Conservation (phyloP, 2,329 filamentous ascomycete genomes). For the Penicillium hesseltinei region DNA sequence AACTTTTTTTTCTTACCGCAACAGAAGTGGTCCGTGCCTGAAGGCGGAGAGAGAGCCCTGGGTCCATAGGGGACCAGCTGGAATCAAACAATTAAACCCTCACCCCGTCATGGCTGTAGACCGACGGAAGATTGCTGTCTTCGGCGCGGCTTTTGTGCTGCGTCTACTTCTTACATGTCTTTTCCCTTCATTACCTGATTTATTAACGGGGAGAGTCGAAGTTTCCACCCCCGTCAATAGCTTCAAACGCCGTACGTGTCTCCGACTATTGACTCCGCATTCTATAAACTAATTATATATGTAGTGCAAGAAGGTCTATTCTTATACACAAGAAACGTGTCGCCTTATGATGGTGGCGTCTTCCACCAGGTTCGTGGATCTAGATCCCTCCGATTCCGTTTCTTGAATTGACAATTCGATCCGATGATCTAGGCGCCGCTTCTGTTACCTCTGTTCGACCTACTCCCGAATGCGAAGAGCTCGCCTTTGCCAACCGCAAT, state of each 20-base stretch:
- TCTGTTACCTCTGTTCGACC: constrained; percentile 84
- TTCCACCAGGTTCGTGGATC: constrained; percentile 58
- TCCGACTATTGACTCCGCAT: neutral
- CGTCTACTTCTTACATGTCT: constrained; percentile 75
- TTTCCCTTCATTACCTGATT: constrained; percentile 79
- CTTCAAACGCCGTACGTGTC: constrained; percentile 80
- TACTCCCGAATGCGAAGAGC: constrained; percentile 68
- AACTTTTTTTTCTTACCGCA: constrained; percentile 35
- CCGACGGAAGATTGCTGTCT: constrained; percentile 65
- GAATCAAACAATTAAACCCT: constrained; percentile 4
- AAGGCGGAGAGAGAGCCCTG: constrained; percentile 19
- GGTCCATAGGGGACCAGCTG: constrained; percentile 10
- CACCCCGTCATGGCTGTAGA: constrained; percentile 51
- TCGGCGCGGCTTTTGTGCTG: constrained; percentile 71
- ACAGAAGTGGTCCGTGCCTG: constrained; percentile 33
- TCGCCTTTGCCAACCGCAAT: constrained; percentile 73
- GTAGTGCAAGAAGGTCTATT: constrained; percentile 94
- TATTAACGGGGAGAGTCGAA: constrained; percentile 88
- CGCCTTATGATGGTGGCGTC: constrained; percentile 91
- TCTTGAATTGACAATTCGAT: constrained; percentile 6
- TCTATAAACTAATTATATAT: constrained; percentile 9
- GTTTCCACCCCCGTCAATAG: constrained; percentile 95
- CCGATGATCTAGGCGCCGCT: constrained; percentile 66
- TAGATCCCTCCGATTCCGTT: neutral
- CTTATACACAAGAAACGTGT: constrained; percentile 93